Conservation (phyloP, 1,139 yeast species). For the Protomyces macrosporus region DNA sequence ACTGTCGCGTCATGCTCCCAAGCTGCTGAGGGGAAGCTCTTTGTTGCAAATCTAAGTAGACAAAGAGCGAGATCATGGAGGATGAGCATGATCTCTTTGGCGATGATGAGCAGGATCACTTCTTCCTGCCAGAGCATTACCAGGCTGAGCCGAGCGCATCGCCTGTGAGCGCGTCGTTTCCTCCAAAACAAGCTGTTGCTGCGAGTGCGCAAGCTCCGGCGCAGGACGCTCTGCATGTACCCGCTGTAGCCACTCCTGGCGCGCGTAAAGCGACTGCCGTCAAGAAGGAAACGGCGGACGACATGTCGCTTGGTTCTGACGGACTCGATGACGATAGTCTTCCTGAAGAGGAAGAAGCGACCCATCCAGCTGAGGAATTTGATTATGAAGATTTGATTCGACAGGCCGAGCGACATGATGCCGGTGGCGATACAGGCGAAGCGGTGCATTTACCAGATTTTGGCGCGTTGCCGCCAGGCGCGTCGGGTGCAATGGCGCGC, state of each 20-base stretch:
- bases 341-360: constrained; percentile 44
- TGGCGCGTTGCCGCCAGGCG: constrained; percentile 21
- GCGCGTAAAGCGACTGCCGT: not conserved
- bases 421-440: constrained; percentile 22
- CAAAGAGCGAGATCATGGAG: not conserved
- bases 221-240: not conserved
- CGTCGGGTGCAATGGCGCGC: constrained; percentile 32
- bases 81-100: constrained; percentile 18
- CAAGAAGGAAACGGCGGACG: not conserved
- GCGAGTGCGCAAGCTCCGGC: not conserved
- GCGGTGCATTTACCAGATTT: constrained; percentile 17
- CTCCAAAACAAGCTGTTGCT: not conserved
- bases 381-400: constrained; percentile 36
- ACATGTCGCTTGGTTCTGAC: constrained; percentile 9
- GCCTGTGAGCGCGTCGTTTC: not conserved
- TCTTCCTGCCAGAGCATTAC: constrained; percentile 24
- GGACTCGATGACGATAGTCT: constrained; percentile 31
- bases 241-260: not conserved
- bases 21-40: too few relatives aligned
- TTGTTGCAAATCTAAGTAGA: too few relatives aligned
- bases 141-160: not conserved
- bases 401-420: constrained; percentile 32
- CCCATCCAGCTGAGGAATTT: constrained; percentile 29
- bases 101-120: constrained; percentile 21
- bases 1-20: too few relatives aligned